Evolutionary conservation across 148 eudicot species (phyloP).

Genomic region (Cornus kousa): DNA sequence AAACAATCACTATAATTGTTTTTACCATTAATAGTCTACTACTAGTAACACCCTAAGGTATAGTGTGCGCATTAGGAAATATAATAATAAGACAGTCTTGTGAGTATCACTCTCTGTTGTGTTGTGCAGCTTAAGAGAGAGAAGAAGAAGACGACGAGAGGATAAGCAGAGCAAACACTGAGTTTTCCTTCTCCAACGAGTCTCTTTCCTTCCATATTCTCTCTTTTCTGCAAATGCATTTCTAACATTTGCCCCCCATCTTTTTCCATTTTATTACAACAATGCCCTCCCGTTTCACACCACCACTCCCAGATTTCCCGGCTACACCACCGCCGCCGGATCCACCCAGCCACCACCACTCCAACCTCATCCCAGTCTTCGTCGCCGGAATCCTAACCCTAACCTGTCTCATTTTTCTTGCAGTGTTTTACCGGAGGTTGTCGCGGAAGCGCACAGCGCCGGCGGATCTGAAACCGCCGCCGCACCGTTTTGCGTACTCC

Average conservation of each 20-base stretch:
- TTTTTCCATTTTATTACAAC: constrained; percentile 7
- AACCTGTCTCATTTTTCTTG: constrained; percentile 37
- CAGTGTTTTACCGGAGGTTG: constrained; percentile 54
- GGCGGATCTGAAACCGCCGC: constrained; percentile 47
- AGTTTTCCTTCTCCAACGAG: not conserved
- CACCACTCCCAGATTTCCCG: constrained; percentile 21
- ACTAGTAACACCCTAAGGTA: too few relatives aligned
- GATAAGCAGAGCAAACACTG: constrained; percentile 3
- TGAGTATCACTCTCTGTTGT: not conserved
- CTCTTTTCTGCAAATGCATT: not conserved
- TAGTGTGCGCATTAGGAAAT: too few relatives aligned
- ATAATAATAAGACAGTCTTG: not conserved
- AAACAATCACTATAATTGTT: too few relatives aligned
- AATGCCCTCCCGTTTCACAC: constrained; percentile 48
- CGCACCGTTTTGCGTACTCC: constrained; percentile 56
- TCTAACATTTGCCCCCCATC: not conserved
- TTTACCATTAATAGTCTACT: too few relatives aligned
- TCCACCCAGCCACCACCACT: constrained; percentile 16
- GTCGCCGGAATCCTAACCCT: constrained; percentile 33
- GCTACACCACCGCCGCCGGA: constrained; percentile 32
- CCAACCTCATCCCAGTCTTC: constrained; percentile 35
- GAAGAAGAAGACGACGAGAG: not conserved
- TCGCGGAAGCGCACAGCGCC: constrained; percentile 62
- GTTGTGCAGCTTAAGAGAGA: not conserved
- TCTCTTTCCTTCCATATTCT: constrained; percentile 4